Base-by-base conservation (phyloP, 371 early-diverging fungal species). In the Mucor saturninus region DNA sequence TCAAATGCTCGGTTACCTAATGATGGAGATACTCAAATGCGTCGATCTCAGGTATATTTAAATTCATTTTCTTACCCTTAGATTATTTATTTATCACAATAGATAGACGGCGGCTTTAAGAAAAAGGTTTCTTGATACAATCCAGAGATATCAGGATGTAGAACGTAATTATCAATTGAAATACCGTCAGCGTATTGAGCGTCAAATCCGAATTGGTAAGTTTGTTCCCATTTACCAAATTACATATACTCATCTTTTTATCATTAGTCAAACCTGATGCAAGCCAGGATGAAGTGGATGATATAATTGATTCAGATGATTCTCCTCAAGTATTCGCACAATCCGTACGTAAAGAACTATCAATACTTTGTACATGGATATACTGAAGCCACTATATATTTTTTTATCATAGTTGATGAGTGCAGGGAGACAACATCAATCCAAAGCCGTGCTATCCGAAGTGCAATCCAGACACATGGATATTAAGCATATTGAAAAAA, bases 391-490 rank as follows among this genome's bases (percentile, higher is more conserved):
- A 40, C 9, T 11, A 21, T 21, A 21, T 21, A 21, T 0, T 21
- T 21, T 29, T 30, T 28, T 28, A 32, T 46, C 49, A 35, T 50
- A 50, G 62, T 38, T 71, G 38, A 76, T 92, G 68, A 82, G 81
- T 59, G 78, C 78, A 32, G 84, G 88, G 26, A 88, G 91, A 56
- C 84, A 84, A 48, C 85, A 84, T 13, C 91, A 92, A 63, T 93
- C 93, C 10, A 82, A 81, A 57, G 72, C 84, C 11, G 93, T 91
- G n/a, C 73, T 94, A 45, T 72, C 81, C 30, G 93, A 93, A 74
- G 92, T 94, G 15, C 91, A 91, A 72, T 84, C 81, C 57, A 76
- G 91, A 60, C 93, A 94, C 61, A 81, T 86, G 53, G 93, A 94
- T 62, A 90, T 94, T 53, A 80, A 90, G 62, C 83, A 87, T 66